Conservation (phyloP, 1,139 yeast genomes). For the Yamadazyma atlantica region DNA sequence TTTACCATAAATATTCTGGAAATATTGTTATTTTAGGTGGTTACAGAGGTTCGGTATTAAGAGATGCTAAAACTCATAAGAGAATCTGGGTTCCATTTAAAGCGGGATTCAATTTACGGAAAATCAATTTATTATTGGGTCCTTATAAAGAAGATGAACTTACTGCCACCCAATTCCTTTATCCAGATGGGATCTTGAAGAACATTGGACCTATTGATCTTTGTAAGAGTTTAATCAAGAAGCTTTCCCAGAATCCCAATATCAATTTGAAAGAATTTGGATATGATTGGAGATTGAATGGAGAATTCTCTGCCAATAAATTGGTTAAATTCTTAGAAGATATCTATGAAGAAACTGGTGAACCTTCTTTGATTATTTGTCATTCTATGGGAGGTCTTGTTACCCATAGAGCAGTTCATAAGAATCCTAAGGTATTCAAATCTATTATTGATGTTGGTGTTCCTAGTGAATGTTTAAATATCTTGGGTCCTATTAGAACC, state of each 20-base stretch:
- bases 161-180: constrained; percentile 49
- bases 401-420: constrained; percentile 75
- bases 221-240: constrained; percentile 58
- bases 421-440: constrained; percentile 64
- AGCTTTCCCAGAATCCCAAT: constrained; percentile 55
- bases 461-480: constrained; percentile 83
- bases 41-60: constrained; percentile 77
- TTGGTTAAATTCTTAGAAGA: constrained; percentile 47
- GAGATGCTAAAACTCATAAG: constrained; percentile 63
- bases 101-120: constrained; percentile 76
- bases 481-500: constrained; percentile 77
- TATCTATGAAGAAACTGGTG: constrained; percentile 40
- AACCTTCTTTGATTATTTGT: constrained; percentile 69
- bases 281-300: constrained; percentile 87
- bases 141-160: constrained; percentile 65
- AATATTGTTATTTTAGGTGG: constrained; percentile 84
- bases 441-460: constrained; percentile 80
- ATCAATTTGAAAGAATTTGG: constrained; percentile 74
- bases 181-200: constrained; percentile 75
- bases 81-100: constrained; percentile 86
- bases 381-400: constrained; percentile 95
- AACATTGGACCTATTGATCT: constrained; percentile 90
- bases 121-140: constrained; percentile 69
- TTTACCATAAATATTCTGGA: constrained; percentile 57
- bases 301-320: constrained; percentile 49